Evolutionary conservation across 2,329 filamentous ascomycete species (phyloP).

Genomic region (Malbranchea zuffiana): DNA sequence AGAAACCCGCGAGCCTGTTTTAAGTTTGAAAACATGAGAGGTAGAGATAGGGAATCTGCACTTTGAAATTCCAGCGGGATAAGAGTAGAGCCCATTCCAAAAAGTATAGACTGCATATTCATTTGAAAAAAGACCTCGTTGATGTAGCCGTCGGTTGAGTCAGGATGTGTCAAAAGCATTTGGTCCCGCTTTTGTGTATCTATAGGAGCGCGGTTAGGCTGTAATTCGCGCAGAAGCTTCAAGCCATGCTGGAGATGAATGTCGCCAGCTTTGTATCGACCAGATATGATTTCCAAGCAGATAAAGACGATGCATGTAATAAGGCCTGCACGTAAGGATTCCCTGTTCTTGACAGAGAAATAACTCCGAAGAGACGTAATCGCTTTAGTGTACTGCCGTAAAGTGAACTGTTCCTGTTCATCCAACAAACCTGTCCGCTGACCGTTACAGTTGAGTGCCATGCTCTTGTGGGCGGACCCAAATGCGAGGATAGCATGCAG

Average conservation of each 20-base stretch:
- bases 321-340: constrained; percentile 28
- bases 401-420: not conserved
- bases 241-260: constrained; percentile 26
- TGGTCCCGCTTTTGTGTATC: not conserved
- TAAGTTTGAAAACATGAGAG: not conserved
- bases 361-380: not conserved
- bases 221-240: constrained; percentile 19
- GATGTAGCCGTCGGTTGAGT: not conserved
- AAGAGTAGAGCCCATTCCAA: not conserved
- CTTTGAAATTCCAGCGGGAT: not conserved
- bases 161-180: not conserved
- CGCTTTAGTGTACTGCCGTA: not conserved
- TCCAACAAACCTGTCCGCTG: not conserved
- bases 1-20: not conserved
- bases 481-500: constrained; percentile 35
- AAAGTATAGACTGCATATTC: not conserved
- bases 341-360: not conserved
- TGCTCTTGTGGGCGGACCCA: constrained; percentile 30
- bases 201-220: too few species aligned
- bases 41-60: not conserved
- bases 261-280: constrained; percentile 20
- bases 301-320: constrained; percentile 35
- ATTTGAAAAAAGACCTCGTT: not conserved
- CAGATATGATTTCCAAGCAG: constrained; percentile 32
- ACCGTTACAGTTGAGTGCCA: constrained; percentile 23